Percentiles rank a stretch among this genome's conserved stretches.
phyloP scores from a whole-genome alignment of 805 yeast genomes.

The Brettanomyces custersianus region DNA sequence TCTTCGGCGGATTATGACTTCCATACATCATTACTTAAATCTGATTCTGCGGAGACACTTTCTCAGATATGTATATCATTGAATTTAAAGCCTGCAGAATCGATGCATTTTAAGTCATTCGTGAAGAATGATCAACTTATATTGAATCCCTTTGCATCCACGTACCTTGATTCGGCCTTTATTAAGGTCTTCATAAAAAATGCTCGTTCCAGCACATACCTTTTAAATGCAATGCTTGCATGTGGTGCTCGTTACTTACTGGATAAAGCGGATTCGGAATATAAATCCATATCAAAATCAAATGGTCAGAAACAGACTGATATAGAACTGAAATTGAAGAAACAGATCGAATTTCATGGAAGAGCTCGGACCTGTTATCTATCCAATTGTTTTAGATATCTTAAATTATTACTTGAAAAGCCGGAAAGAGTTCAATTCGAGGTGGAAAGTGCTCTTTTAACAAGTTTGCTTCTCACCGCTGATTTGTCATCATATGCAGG shows the following conservation, averaged over 20 bases:
- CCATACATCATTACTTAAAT: slow-evolving; percentile 11
- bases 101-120: slow-evolving; percentile 20
- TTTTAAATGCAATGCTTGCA: slow-evolving; percentile 60
- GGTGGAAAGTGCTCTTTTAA: slow-evolving; percentile 55
- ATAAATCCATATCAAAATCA: neutral
- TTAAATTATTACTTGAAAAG: slow-evolving; percentile 38
- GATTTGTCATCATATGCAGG: slow-evolving; percentile 47
- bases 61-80: slow-evolving; percentile 13
- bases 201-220: slow-evolving; percentile 39
- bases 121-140: slow-evolving; percentile 21
- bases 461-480: slow-evolving; percentile 54
- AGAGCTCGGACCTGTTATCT: slow-evolving; percentile 50
- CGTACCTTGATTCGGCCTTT: slow-evolving; percentile 21
- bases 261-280: slow-evolving; percentile 13
- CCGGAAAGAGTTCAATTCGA: slow-evolving; percentile 30
- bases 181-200: slow-evolving; percentile 17
- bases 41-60: slow-evolving; percentile 11
- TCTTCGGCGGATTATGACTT: slow-evolving; percentile 12
- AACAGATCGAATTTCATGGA: slow-evolving; percentile 33
- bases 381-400: slow-evolving; percentile 51
- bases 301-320: slow-evolving; percentile 4
- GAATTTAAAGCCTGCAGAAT: slow-evolving; percentile 14
- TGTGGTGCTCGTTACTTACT: slow-evolving; percentile 51
- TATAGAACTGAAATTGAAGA: slow-evolving; percentile 8
- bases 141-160: slow-evolving; percentile 19